Conservation (phyloP, 768 basidiomycete genomes). For the Leucogyrophana mollusca region DNA sequence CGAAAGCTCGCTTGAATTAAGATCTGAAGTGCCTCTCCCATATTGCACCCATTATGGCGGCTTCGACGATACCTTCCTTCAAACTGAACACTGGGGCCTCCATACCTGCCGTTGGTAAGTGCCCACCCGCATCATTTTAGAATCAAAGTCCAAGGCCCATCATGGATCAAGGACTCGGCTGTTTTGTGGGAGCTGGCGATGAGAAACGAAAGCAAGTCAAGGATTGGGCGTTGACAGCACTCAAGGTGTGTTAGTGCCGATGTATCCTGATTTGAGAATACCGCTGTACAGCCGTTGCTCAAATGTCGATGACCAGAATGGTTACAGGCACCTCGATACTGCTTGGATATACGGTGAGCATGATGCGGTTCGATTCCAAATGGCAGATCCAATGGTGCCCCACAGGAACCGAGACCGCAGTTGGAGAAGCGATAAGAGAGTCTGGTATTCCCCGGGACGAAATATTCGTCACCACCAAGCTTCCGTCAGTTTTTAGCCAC, state of each 20-base stretch:
- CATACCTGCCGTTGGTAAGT: slow-evolving; percentile 42
- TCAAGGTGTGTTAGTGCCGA: slow-evolving; percentile 1
- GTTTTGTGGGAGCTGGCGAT: slow-evolving; percentile 6
- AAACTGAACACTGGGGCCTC: slow-evolving; percentile 40
- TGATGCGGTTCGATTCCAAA: not conserved
- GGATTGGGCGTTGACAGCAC: not conserved
- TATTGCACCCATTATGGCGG: slow-evolving; percentile 18
- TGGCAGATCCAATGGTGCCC: not conserved
- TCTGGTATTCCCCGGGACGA: slow-evolving; percentile 44
- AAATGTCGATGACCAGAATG: slow-evolving; percentile 29
- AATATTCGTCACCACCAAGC: slow-evolving; percentile 52
- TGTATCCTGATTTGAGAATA: not conserved
- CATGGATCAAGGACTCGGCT: slow-evolving; percentile 5
- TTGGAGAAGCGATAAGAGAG: slow-evolving; percentile 44
- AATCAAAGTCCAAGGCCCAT: not conserved
- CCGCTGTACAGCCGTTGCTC: too few relatives aligned
- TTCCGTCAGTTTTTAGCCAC: slow-evolving; percentile 25
- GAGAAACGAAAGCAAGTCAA: slow-evolving; percentile 11
- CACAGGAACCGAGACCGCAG: slow-evolving; percentile 43
- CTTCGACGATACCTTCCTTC: slow-evolving; percentile 21
- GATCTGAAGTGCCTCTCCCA: too few relatives aligned
- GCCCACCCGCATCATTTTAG: not conserved
- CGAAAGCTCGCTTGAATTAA: too few relatives aligned
- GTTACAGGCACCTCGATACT: slow-evolving; percentile 49
- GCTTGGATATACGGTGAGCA: slow-evolving; percentile 8